Conservation (phyloP, 73 alveolate species). For the Paramecium biaurelia region DNA sequence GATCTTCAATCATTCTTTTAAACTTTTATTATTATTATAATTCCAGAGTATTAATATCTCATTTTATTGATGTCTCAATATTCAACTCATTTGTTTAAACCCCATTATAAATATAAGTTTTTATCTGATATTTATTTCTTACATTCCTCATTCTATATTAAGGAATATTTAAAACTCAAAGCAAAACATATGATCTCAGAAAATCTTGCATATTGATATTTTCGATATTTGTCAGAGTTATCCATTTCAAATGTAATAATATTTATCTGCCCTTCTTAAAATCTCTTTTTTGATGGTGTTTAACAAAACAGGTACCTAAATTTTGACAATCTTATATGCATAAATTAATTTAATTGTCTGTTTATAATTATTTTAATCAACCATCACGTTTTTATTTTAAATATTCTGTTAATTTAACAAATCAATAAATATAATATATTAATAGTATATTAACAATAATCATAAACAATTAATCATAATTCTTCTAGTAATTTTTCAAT, state of each 20-base stretch:
- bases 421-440: not conserved
- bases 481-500: not conserved
- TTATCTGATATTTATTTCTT: too few relatives aligned
- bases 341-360: not conserved
- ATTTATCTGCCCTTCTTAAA: not conserved
- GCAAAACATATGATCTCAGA: too few relatives aligned
- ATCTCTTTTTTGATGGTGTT: not conserved
- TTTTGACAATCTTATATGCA: not conserved
- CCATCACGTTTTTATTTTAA: not conserved
- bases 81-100: too few relatives aligned
- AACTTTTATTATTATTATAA: too few relatives aligned
- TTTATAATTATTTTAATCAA: not conserved
- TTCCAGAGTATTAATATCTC: too few relatives aligned
- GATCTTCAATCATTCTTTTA: too few relatives aligned
- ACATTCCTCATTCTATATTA: too few relatives aligned
- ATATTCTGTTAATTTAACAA: not conserved
- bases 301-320: not conserved
- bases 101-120: too few relatives aligned
- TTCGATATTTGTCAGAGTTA: not conserved
- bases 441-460: not conserved
- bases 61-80: too few relatives aligned
- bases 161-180: too few relatives aligned
- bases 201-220: too few relatives aligned
- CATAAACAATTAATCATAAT: not conserved
- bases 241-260: not conserved